These are phyloP conservation scores for Hawksworthiomyces lignivorus DNA, from an alignment of 2,329 filamentous ascomycete species.

Conservation along the genomic window DNA sequence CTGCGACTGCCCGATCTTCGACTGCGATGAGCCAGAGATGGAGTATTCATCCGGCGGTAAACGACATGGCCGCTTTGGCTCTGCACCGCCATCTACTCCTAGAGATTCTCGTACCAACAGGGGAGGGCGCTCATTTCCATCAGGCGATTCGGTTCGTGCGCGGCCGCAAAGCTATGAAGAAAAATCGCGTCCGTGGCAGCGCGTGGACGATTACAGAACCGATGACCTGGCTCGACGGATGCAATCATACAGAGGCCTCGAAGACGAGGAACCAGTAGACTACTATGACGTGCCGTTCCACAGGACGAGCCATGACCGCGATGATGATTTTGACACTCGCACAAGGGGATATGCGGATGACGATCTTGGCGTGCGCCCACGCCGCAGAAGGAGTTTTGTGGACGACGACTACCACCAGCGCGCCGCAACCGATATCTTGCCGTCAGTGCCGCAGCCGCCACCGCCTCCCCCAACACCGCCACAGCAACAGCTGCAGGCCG, in stretches of 20 bases:
- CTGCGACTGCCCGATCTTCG: constrained; percentile 78
- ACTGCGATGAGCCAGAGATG: constrained; percentile 45
- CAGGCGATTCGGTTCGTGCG: constrained; percentile 13
- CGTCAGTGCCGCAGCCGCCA: constrained; percentile 24
- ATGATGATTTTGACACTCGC: constrained; percentile 25
- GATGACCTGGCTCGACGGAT: constrained; percentile 31
- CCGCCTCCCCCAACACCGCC: constrained; percentile 14
- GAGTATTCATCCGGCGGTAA: constrained; percentile 30
- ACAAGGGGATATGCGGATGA: constrained; percentile 19
- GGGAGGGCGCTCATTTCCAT: constrained; percentile 10
- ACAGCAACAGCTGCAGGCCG: constrained; percentile 1
- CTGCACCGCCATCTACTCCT: constrained; percentile 22
- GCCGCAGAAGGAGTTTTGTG: constrained; percentile 45
- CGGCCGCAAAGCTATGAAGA: constrained; percentile 37
- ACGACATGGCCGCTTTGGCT: constrained; percentile 25
- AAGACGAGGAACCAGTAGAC: constrained; percentile 27
- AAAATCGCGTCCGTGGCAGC: constrained; percentile 35
- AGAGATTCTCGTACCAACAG: constrained; percentile 21
- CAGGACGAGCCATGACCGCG: not conserved
- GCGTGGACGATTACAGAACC: constrained; percentile 14
- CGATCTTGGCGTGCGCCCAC: constrained; percentile 1
- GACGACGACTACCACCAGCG: constrained; percentile 49
- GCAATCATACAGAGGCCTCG: constrained; percentile 27
- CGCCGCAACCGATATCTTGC: constrained; percentile 28
- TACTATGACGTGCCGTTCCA: constrained; percentile 14